Conservation (phyloP, 805 yeast genomes). For the Priceomyces melissophilus region DNA sequence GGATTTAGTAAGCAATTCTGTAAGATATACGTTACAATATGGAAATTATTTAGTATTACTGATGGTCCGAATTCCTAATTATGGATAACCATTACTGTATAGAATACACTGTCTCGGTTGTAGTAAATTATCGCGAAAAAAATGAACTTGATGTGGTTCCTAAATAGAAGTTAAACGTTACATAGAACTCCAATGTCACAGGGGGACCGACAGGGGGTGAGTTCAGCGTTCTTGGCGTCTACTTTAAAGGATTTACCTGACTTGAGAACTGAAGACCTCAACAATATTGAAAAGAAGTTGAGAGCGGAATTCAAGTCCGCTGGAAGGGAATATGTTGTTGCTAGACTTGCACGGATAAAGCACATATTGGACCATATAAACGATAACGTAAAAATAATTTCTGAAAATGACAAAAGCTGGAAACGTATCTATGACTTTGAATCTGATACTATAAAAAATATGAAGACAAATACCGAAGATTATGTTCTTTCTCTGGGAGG, state of each 20-base stretch:
- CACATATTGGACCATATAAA: conserved; percentile 21
- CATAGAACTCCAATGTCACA: background rate
- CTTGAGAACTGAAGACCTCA: conserved; percentile 22
- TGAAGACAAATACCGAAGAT: conserved; percentile 32
- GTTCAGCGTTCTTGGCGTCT: background rate
- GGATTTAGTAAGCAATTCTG: no score
- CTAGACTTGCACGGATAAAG: conserved; percentile 28
- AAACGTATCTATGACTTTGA: conserved; percentile 29
- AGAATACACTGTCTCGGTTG: no score
- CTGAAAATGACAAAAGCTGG: conserved; percentile 32
- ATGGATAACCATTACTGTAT: no score
- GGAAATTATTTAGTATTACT: no score
- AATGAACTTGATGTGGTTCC: no score
- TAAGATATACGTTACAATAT: no score
- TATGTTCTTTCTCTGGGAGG: conserved; percentile 15
- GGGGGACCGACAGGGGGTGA: background rate
- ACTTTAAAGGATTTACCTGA: conserved; percentile 13
- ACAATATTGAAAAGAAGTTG: conserved; percentile 16
- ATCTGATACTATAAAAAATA: conserved; percentile 29
- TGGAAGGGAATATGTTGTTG: conserved; percentile 21
- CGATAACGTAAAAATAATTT: conserved; percentile 21
- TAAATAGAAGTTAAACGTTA: background rate
- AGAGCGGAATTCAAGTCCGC: conserved; percentile 22
- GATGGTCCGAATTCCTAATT: no score
- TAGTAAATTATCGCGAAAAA: no score